Base-by-base conservation (phyloP, 1,284 basidiomycete species). In the Schizophyllum amplum region DNA sequence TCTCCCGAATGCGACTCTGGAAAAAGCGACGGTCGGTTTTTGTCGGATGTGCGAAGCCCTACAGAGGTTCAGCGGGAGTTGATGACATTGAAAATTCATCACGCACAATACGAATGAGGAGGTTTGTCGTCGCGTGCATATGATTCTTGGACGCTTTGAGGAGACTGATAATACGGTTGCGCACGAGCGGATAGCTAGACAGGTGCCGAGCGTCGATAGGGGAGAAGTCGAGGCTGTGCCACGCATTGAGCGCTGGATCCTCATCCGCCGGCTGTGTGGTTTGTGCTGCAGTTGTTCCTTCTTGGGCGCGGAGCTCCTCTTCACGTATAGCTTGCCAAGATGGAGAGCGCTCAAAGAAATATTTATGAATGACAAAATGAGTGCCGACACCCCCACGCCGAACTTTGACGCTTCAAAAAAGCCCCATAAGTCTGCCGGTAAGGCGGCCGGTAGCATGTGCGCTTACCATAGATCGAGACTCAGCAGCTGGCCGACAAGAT, bases 11-110 rank as follows among this genome's bases (percentile, higher is more conserved):
- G 25, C 89, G 78, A 50, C 78, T 79, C 63, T 83, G 82, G 66
- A 93, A 90, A 64, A 91, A 89, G 5, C 90, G 80, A 21, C 90
- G 77, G 63, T 91, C 86, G 4, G 80, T 82, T 65, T 84, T 84
- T 0, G 80, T 83, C 22, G 88, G 87, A 68, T 84, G 82, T 2
- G 75, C 64, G 65, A 89, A 90, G 1, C 89, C 89, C 88, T 91
- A 59, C 4, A 42, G 49, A 52, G 51, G 24, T 47, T 23, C 49
- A 25, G 17, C 33, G 11, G 11, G 7, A 9, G 33, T n/a, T 33
- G 53, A 61, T 47, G 24, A 2, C 24, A 17, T n/a, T 22, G 13
- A 15, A 24, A 11, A 47, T 52, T 52, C 52, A 46, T 33, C 22
- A 68, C 86, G 58, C 65, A 90, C 89, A 52, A 92, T 76, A 24